Percentiles rank a stretch among this genome's conserved stretches.
These are phyloP conservation scores for Arthrobotrys sinensis DNA, from an alignment of 2,329 filamentous ascomycete species.

Conservation along the genomic window DNA sequence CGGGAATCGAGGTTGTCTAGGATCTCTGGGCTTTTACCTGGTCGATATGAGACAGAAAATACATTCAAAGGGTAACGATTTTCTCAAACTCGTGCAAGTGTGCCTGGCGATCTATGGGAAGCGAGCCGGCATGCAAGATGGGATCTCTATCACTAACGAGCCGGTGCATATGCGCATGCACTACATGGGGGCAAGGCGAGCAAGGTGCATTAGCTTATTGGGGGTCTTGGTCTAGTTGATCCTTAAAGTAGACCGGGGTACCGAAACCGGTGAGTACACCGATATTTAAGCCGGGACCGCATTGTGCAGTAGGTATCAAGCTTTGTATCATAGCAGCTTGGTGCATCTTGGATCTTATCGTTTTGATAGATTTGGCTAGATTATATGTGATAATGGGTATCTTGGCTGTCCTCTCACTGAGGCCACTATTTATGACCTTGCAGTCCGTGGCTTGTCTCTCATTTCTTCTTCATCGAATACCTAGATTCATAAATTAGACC, in stretches of 20 bases:
- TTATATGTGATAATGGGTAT: background rate
- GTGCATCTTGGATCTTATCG: background rate
- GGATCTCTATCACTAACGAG: background rate
- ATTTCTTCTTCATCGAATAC: constrained; percentile 58
- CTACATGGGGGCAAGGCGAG: constrained; percentile 1
- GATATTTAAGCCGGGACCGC: background rate
- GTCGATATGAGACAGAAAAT: background rate
- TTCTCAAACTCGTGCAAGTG: constrained; percentile 15
- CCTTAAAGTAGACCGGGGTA: background rate
- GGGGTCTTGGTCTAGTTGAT: background rate
- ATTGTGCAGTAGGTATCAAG: background rate
- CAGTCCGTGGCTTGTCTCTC: background rate
- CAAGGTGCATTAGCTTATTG: constrained; percentile 1
- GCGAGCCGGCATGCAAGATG: constrained; percentile 18
- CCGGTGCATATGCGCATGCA: background rate
- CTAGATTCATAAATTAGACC: constrained; percentile 16
- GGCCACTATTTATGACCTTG: background rate
- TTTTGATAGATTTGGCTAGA: background rate
- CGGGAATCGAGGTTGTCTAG: background rate
- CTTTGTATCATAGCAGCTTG: background rate
- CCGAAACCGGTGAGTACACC: constrained; percentile 8
- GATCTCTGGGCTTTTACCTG: background rate
- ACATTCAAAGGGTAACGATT: constrained; percentile 27
- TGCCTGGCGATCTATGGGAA: constrained; percentile 42
- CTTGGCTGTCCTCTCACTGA: background rate